Evolutionary conservation across 139 green algal genomes (phyloP).

Genomic region (Ostreobium quekettii): DNA sequence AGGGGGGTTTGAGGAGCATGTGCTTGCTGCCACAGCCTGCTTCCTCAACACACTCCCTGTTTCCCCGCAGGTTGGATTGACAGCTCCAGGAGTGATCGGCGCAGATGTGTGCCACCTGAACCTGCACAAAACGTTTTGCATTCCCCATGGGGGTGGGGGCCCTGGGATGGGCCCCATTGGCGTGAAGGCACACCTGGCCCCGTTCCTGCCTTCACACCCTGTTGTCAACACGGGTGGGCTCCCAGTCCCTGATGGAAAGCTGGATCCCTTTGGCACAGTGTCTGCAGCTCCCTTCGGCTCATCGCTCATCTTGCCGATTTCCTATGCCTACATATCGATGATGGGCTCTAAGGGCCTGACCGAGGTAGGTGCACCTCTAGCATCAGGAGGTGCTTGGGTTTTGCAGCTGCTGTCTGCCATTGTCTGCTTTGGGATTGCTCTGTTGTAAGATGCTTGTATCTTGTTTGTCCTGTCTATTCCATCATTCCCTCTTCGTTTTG

Average conservation of each 20-base stretch:
- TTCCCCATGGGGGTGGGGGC: constrained; percentile 91
- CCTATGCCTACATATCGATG: constrained; percentile 95
- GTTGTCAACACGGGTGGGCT: constrained; percentile 76
- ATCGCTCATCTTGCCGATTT: constrained; percentile 98
- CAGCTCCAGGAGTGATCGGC: constrained; percentile 91
- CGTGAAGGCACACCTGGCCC: constrained; percentile 93
- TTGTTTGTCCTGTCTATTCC: not conserved
- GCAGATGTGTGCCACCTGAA: constrained; percentile 99
- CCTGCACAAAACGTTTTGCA: constrained; percentile 99
- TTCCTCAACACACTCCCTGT: no score
- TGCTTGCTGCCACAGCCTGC: no score
- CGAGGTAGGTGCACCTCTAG: constrained; percentile 53
- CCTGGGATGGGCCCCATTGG: constrained; percentile 84
- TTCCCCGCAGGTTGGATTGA: constrained; percentile 89
- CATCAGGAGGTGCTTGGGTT: not conserved
- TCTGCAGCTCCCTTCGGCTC: constrained; percentile 90
- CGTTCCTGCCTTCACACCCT: constrained; percentile 93
- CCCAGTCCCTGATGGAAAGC: constrained; percentile 23
- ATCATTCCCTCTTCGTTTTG: not conserved
- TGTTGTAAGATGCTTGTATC: no score
- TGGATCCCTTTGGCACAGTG: constrained; percentile 79
- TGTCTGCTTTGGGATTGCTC: no score
- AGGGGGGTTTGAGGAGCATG: no score
- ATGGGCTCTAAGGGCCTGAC: constrained; percentile 90
- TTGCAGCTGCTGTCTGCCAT: no score